Evolutionary conservation across 1,284 basidiomycete genomes (phyloP), one percentile per base, ranked within the genome.

Genomic region (Phellopilus nigrolimitatus): DNA sequence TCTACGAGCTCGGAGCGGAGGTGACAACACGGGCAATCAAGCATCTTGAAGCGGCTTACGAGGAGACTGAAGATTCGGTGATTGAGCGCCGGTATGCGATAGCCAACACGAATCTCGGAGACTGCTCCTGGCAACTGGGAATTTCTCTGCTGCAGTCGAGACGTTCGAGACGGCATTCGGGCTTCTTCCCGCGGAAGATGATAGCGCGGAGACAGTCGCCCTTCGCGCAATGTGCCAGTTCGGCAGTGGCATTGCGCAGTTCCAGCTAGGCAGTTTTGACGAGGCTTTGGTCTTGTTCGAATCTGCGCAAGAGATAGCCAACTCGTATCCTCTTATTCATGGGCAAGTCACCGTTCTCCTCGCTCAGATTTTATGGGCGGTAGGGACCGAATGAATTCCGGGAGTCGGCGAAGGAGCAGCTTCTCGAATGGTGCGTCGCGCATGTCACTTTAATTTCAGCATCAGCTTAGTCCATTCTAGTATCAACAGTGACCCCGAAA

Each of bases 71-170:
- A 64, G 86, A 89, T 45, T 63, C 81, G 0, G 68, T 74, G 15
- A 79, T 91, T 13, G 95, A 97, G 64, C 70, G 75, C 22, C 82
- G 80, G 55, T 99, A 89, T 64, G 82, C 82, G 5, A 80, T 94
- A 27, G 91, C 94, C 0, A 88, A 93, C 55, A 71, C 79, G 30
- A 97, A 91, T 56, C 70, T 94, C 5, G 97, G 86, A 79, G 97
- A 13, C 68, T 97, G 21, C 75, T 80, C 9, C 71, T 97, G 8
- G 73, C 84, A 0, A 63, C 73, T 0, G 70, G 72, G 2, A 75
- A 88, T 42, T 82, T 82, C 60, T 68, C 73, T 0, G 76, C 73
- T 2, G 83, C 91, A 0, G 63, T 84, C 1, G 80, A 83, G 47
- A 82, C 84, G 0, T 91, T 89, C 59, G 83, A 86, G 56, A 86